These are phyloP conservation scores for Xenoacremonium recifei DNA, from an alignment of 2,329 filamentous ascomycete genomes.

Conservation along the genomic window DNA sequence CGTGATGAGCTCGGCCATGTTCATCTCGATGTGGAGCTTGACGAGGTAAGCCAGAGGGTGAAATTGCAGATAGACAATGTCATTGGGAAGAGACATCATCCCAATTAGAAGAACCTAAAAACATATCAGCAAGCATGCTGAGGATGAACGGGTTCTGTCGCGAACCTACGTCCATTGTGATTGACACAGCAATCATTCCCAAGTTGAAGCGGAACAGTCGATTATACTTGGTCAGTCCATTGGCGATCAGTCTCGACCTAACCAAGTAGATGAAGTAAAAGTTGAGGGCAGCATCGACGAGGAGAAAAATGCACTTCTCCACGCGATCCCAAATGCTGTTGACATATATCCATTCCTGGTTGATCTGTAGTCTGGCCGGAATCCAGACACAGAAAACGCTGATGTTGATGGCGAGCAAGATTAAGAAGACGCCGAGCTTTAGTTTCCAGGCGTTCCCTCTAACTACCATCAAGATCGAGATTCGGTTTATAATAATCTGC, in stretches of 20 bases:
- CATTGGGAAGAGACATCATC: constrained; percentile 30
- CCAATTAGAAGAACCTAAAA: constrained; percentile 29
- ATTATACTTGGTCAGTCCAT: constrained; percentile 49
- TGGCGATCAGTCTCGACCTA: constrained; percentile 42
- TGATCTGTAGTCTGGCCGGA: constrained; percentile 46
- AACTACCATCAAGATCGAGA: constrained; percentile 46
- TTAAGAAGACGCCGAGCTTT: constrained; percentile 41
- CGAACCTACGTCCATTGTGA: constrained; percentile 26
- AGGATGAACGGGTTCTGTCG: rapidly evolving
- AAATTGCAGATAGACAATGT: constrained; percentile 42
- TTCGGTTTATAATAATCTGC: constrained; percentile 56
- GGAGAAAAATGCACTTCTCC: constrained; percentile 50
- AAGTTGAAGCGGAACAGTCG: constrained; percentile 38
- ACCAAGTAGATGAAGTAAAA: constrained; percentile 50
- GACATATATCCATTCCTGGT: constrained; percentile 37
- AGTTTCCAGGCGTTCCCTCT: constrained; percentile 35
- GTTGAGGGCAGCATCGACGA: constrained; percentile 50
- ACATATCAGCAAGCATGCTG: not conserved
- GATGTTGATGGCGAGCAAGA: constrained; percentile 50
- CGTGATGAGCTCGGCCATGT: constrained; percentile 51
- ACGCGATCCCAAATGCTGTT: constrained; percentile 53
- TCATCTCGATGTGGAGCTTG: constrained; percentile 54
- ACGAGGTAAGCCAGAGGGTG: constrained; percentile 51
- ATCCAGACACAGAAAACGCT: constrained; percentile 55
- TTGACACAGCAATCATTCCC: constrained; percentile 28